A percentile compares a stretch with the other conserved stretches of the same genome.
Evolutionary conservation across 2,329 filamentous ascomycete species (phyloP).

Genomic region (Fusarium sp.): DNA sequence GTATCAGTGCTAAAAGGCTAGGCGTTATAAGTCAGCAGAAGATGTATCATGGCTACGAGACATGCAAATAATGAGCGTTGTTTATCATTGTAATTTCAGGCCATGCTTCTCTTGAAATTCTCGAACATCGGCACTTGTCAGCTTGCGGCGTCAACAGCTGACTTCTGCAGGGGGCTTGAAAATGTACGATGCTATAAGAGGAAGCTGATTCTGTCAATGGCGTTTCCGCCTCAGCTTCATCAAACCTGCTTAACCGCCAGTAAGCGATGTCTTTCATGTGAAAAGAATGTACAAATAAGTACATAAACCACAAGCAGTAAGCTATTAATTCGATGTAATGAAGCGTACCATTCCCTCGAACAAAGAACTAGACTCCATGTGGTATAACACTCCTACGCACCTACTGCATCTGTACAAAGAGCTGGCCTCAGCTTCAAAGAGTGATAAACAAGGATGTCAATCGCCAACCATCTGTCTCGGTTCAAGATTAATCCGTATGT

Average conservation of each 20-base stretch:
- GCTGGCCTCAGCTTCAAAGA: conserved; percentile 2
- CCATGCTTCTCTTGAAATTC: neutral
- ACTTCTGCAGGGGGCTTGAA: neutral
- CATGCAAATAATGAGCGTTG: neutral
- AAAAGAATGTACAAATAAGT: neutral
- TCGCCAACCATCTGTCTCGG: neutral
- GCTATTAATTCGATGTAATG: neutral
- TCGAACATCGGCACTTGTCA: neutral
- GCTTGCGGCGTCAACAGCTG: neutral
- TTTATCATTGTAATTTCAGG: neutral
- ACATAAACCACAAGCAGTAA: neutral
- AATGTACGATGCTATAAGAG: neutral
- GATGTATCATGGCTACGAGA: neutral
- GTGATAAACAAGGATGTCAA: neutral
- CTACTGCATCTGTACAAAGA: conserved; percentile 1
- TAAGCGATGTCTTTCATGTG: neutral
- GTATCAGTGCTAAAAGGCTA: neutral
- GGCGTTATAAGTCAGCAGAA: neutral
- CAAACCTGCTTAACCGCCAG: neutral
- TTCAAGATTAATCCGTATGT: neutral
- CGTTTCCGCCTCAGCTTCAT: neutral
- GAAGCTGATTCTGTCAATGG: neutral
- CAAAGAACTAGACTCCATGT: neutral
- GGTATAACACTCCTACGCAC: neutral
- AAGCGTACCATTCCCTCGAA: neutral